Evolutionary conservation across 164 flowering plant species (phyloP).

Genomic region (Tinospora cordifolia): DNA sequence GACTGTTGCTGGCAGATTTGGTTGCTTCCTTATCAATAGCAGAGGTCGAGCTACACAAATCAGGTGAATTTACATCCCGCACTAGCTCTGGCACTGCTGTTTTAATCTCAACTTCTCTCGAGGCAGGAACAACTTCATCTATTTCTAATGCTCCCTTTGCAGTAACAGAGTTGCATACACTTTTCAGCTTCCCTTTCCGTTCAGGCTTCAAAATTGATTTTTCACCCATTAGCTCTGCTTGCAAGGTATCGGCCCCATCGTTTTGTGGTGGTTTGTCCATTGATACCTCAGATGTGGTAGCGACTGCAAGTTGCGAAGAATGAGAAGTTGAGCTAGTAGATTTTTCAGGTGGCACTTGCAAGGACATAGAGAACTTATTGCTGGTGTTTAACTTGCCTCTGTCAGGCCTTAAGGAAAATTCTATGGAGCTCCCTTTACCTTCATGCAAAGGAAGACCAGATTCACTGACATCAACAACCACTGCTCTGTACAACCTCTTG

Average conservation of each 20-base stretch:
- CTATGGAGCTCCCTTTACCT: constrained; percentile 43
- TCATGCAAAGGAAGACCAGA: constrained; percentile 31
- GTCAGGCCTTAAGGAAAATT: constrained; percentile 59
- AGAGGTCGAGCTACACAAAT: constrained; percentile 17
- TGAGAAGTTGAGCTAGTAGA: constrained; percentile 17
- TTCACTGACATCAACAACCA: constrained; percentile 43
- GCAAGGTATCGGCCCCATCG: constrained; percentile 23
- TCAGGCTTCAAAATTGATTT: constrained; percentile 11
- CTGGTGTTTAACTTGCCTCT: constrained; percentile 14
- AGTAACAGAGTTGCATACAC: constrained; percentile 6
- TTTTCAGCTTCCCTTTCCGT: constrained; percentile 17
- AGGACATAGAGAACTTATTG: constrained; percentile 23
- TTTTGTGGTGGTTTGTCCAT: constrained; percentile 14
- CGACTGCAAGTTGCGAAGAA: constrained; percentile 15
- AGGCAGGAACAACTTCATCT: constrained; percentile 24
- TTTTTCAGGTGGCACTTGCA: constrained; percentile 15
- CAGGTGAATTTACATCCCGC: constrained; percentile 18
- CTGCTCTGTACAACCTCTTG: constrained; percentile 50
- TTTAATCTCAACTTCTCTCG: constrained; percentile 13
- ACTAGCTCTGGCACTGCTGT: constrained; percentile 16
- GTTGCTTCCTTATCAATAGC: constrained; percentile 14
- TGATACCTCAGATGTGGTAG: constrained; percentile 16
- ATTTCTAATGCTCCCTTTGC: constrained; percentile 11
- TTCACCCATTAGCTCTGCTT: constrained; percentile 16
- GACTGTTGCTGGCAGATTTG: constrained; percentile 27